Percentiles rank a stretch among this genome's conserved stretches.
These are phyloP conservation scores for Ophiostoma himal-ulmi DNA, from an alignment of 2,329 filamentous ascomycete genomes.

Conservation along the genomic window DNA sequence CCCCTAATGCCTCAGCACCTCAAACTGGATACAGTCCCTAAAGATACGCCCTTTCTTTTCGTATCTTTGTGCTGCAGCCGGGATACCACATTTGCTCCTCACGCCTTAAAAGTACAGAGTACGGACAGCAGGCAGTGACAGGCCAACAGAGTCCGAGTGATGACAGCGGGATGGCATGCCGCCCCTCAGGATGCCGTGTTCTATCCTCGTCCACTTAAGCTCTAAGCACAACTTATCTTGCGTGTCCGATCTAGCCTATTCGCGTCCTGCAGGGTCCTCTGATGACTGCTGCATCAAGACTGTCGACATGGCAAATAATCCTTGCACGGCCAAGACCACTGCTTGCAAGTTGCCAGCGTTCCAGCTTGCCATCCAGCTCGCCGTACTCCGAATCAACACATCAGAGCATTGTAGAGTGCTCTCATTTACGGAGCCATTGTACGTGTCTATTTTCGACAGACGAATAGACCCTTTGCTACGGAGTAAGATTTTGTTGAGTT, in stretches of 20 bases:
- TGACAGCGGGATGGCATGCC: neutral
- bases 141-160: neutral
- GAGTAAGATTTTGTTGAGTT: neutral
- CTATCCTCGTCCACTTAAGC: neutral
- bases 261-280: slow-evolving; percentile 15
- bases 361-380: neutral
- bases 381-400: neutral
- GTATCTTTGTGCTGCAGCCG: neutral
- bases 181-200: neutral
- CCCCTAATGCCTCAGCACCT: neutral
- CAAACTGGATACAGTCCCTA: neutral
- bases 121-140: neutral
- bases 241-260: slow-evolving; percentile 7
- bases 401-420: slow-evolving; percentile 2
- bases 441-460: neutral
- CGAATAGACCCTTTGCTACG: neutral
- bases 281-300: neutral
- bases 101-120: neutral
- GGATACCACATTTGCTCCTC: neutral
- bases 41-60: neutral
- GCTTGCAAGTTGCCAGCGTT: neutral
- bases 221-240: neutral
- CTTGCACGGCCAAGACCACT: neutral
- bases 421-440: neutral
- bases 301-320: slow-evolving; percentile 5